Evolutionary conservation across 2,329 filamentous ascomycete species (phyloP), one percentile per base, ranked within the genome.

Genomic region (Fusarium sp.): DNA sequence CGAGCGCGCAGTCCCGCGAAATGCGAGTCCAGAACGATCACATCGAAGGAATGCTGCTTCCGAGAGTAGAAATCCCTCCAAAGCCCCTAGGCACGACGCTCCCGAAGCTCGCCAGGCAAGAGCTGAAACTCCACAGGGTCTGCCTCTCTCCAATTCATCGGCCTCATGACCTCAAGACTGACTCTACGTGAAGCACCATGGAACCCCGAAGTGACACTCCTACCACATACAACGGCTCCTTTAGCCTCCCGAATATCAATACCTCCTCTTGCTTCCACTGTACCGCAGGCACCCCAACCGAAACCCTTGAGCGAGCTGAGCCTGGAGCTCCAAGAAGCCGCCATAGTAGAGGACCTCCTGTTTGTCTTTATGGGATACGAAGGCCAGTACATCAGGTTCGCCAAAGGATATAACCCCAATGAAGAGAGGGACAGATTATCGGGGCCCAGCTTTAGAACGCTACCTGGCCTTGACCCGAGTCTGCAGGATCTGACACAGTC

Each of bases 301-400:
- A 83, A 94, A 48, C 89, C 92, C 43, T 83, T 98, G 17, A 83
- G 86, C 56, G 88, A 92, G 58, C 81, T 98, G 61, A 89, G 89
- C 1, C 82, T 96, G 28, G 91, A 96, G 68, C 87, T 87, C 4
- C 96, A 99, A 78, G 96, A 99, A 80, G 88, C 89, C 24, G 92
- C 89, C 10, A 91, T 99, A 46, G 84, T 98, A 43, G 94, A 97
- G 71, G 96, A 99, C 73, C 81, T 99, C 17, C 80, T 98, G 35
- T 97, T 95, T 76, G 94, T 97, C 7, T 96, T 98, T 73, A 97
- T 99, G 94, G 96, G 96, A 24, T 97, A 94, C 68, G 96, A 99
- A 79, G 96, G 96, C n/a, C 94, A 97, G 78, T 98, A 98, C 76
- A 92, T 99, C 65, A 92, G 93, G 56, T 98, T 93, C 76, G 87